Evolutionary conservation across 371 early-diverging fungal species (phyloP).

Genomic region (Mortierella sp.): DNA sequence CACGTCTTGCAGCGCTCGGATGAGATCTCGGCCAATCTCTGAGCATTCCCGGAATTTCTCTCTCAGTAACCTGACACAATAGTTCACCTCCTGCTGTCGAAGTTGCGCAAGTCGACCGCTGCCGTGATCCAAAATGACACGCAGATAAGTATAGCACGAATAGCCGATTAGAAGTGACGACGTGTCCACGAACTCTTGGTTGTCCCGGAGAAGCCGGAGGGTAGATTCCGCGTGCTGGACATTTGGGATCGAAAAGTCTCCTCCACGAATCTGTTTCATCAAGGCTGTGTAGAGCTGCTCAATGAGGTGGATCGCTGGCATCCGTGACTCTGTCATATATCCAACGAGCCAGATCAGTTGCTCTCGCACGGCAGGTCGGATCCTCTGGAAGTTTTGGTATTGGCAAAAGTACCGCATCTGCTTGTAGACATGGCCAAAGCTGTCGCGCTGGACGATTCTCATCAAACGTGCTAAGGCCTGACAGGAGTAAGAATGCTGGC

Average conservation of each 20-base stretch:
- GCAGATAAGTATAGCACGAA: slow-evolving; percentile 70
- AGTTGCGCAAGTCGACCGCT: slow-evolving; percentile 55
- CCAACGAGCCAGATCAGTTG: slow-evolving; percentile 77
- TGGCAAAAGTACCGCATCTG: slow-evolving; percentile 66
- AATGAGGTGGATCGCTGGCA: slow-evolving; percentile 58
- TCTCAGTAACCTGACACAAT: slow-evolving; percentile 66
- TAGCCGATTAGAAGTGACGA: slow-evolving; percentile 69
- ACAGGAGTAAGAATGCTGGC: slow-evolving; percentile 64
- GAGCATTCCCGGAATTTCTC: slow-evolving; percentile 69
- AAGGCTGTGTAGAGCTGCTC: slow-evolving; percentile 72
- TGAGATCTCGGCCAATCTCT: slow-evolving; percentile 78
- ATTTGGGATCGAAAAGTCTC: slow-evolving; percentile 69
- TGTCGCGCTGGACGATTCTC: slow-evolving; percentile 76
- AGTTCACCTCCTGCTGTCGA: slow-evolving; percentile 70
- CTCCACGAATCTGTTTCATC: slow-evolving; percentile 76
- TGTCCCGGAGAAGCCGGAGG: slow-evolving; percentile 65
- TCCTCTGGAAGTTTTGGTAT: slow-evolving; percentile 62
- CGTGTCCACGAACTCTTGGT: slow-evolving; percentile 61
- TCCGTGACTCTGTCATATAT: slow-evolving; percentile 66
- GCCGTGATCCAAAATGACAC: slow-evolving; percentile 69
- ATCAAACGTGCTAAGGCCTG: slow-evolving; percentile 47
- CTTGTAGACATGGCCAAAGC: slow-evolving; percentile 65
- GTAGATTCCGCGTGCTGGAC: slow-evolving; percentile 67
- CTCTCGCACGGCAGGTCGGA: slow-evolving; percentile 64
- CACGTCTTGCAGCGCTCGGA: slow-evolving; percentile 80